Base-by-base conservation (phyloP, 768 basidiomycete species). In the Amanita jacksonii region DNA sequence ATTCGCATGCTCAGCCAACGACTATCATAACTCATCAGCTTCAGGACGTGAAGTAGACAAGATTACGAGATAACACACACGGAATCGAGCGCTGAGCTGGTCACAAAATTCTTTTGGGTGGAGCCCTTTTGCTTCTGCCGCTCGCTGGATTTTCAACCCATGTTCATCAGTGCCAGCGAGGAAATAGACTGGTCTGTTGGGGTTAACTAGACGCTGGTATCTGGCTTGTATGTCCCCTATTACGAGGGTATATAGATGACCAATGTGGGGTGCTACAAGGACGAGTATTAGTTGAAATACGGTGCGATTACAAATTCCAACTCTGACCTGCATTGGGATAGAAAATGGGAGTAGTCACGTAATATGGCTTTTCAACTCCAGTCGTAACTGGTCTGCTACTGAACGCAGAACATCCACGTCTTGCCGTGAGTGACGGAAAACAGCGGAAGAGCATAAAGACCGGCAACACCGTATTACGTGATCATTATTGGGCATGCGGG, bases 331-430 rank as follows among this genome's bases (percentile, higher is more conserved):
- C 83, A 63, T 93, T 93, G 43, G 90, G 89, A 58, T 96, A 93
- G 62, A 92, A 96, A 56, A 96, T 93, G 6, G 91, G 91, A 0
- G 91, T 92, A 0, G 90, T 92, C 24, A 89, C 67, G 56, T 87
- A 92, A 69, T 77, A 91, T 10, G 84, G 84, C 48, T 85, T 81
- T 8, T 38, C 44, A 5, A n/a, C 24, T 9, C 9, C 12, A 5
- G 33, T 4, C 7, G 22, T 18, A 9, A 8, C 8, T 9, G 9
- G n/a, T 23, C 16, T 23, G 7, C 44, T 38, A 23, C 19, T 18
- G 15, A 38, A 20, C 10, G 28, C 38, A 15, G 6, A 13, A 4
- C 13, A 33, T n/a, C 16, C 19, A 13, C 43, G 19, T 19, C 19
- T 34, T 19, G 36, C 25, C 8, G 12, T 31, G 24, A 16, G n/a